Evolutionary conservation across 306 rosid species (phyloP).

Genomic region (Medicago truncatula): DNA sequence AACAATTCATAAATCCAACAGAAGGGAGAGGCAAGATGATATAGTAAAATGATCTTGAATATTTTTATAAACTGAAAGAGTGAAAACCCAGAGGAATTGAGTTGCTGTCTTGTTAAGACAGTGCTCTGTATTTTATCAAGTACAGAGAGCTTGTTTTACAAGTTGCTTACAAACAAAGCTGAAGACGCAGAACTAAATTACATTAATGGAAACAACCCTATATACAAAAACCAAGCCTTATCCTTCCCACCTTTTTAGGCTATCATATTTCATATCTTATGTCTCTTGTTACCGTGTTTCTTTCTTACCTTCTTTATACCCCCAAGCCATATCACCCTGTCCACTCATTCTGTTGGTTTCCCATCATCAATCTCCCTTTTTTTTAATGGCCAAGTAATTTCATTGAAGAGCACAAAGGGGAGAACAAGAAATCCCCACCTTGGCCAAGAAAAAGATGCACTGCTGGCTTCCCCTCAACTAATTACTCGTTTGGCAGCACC

Average conservation of each 20-base stretch:
- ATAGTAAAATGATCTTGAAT: neutral
- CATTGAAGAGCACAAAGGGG: too few relatives aligned
- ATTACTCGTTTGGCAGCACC: too few relatives aligned
- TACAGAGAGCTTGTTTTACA: conserved; percentile 1
- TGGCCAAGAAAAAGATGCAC: too few relatives aligned
- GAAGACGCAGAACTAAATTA: neutral
- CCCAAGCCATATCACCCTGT: neutral
- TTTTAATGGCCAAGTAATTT: too few relatives aligned
- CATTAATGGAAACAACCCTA: neutral
- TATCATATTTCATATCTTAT: neutral
- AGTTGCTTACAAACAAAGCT: neutral
- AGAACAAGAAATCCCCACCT: too few relatives aligned
- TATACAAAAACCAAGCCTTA: too few relatives aligned
- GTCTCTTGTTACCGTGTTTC: neutral
- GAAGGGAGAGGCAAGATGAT: neutral
- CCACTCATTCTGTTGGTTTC: neutral
- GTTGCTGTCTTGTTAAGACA: conserved; percentile 6
- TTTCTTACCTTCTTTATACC: neutral
- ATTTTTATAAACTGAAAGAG: neutral
- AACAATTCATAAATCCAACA: conserved; percentile 11
- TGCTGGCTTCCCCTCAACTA: too few relatives aligned
- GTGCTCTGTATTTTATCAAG: neutral
- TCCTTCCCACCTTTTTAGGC: neutral
- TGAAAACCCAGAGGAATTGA: neutral
- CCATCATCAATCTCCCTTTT: conserved; percentile 4